Conservation (phyloP, 129 eudicot genomes). For the Tagetes patula region DNA sequence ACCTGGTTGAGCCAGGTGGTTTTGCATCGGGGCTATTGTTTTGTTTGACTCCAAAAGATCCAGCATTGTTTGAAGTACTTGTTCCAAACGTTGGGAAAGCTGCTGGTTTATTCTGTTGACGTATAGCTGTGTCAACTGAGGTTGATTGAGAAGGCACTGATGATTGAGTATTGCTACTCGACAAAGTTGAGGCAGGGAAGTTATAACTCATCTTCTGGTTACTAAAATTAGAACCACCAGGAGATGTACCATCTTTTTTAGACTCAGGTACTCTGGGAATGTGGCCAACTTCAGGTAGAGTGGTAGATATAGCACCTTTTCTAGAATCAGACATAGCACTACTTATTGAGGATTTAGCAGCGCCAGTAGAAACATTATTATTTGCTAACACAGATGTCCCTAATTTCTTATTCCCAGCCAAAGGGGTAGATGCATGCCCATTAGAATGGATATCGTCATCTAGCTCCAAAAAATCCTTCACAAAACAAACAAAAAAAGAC, state of each 20-base stretch:
- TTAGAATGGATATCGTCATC: slow-evolving; percentile 46
- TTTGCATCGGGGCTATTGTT: slow-evolving; percentile 25
- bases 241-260: slow-evolving; percentile 23
- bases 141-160: slow-evolving; percentile 31
- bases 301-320: background rate
- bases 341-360: background rate
- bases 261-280: slow-evolving; percentile 13
- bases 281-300: background rate
- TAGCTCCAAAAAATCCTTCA: slow-evolving; percentile 51
- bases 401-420: slow-evolving; percentile 17
- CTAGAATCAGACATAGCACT: no score
- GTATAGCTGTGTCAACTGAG: slow-evolving; percentile 10
- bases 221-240: slow-evolving; percentile 24
- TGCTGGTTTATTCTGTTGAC: slow-evolving; percentile 30
- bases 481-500: slow-evolving; percentile 11
- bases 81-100: slow-evolving; percentile 34
- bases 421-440: slow-evolving; percentile 35
- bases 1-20: slow-evolving; percentile 36
- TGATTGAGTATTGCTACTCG: slow-evolving; percentile 26
- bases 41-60: slow-evolving; percentile 19
- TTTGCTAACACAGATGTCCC: slow-evolving; percentile 25
- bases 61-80: slow-evolving; percentile 19
- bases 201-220: slow-evolving; percentile 25
- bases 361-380: slow-evolving; percentile 24
- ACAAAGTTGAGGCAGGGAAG: slow-evolving; percentile 29